Evolutionary conservation across 192 early-diverging fungal species (phyloP), one percentile per base, ranked within the genome.

Genomic region (Linderina pennispora): DNA sequence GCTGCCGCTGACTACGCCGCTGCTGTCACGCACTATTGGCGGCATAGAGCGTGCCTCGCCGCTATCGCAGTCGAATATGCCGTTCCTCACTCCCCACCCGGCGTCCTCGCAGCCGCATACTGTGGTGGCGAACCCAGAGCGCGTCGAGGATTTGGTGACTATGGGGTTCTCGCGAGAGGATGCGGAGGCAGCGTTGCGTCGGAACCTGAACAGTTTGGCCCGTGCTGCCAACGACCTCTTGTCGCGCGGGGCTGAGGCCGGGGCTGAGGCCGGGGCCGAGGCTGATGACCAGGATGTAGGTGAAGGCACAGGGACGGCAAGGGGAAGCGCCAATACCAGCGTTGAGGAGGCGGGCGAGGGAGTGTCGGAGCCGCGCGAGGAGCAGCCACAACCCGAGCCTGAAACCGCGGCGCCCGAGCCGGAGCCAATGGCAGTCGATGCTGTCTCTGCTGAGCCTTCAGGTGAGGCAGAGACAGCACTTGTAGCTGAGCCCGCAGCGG

Each of bases 191-290:
- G 92, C 92, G 4, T 58, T 98, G 23, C 70, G 82, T 21, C 80
- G 90, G 2, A 84, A 79, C 41, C 72, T 64, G n/a, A 88, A 88
- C 48, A 86, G 86, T 41, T 65, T 94, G 4, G 74, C 74, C 15
- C 74, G 88, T 14, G 94, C 94, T 0, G 81, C 89, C 1, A 89
- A 98, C 22, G 92, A 91, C 42, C 56, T 98, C 20, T 53, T 96
- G 4, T 81, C 77, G 9, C 80, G 26, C 38, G 9, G 20, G 19
- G 25, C 53, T 23, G 13, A 20, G 39, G 10, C n/a, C 45, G 9
- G 91, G 48, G 86, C 81, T 2, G 70, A 83, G 41, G 60, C 81
- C 21, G 17, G 53, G 23, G 36, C 46, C 42, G 38, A 55, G 60
- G 23, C 47, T 17, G 40, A n/a, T 11, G 39, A 5, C 23, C 20